Percentiles rank a stretch among this genome's conserved stretches.
Conservation (phyloP, 2,329 filamentous ascomycete genomes). For the Herpotrichia juniperi region DNA sequence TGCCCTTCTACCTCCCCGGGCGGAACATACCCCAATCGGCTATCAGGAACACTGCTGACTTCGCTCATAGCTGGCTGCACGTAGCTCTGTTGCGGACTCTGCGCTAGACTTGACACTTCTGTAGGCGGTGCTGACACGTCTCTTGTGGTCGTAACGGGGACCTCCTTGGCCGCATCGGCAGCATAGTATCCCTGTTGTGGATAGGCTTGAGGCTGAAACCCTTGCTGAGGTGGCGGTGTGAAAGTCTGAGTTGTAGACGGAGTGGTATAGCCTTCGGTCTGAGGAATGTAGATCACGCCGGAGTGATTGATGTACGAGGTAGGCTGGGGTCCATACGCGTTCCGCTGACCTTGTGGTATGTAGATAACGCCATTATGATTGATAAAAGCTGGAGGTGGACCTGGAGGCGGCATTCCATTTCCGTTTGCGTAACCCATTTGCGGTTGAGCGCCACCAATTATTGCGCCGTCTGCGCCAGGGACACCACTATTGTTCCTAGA, state of each 20-base stretch:
- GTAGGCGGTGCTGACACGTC: not conserved
- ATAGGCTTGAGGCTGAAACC: not conserved
- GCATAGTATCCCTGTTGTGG: not conserved
- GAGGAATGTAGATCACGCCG: not conserved
- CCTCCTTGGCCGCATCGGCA: not conserved
- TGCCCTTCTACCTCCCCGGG: too few relatives aligned
- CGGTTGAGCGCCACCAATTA: not conserved
- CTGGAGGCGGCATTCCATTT: not conserved
- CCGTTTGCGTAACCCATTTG: not conserved
- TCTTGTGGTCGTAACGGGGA: not conserved
- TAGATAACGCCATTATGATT: not conserved
- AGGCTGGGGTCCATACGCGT: not conserved
- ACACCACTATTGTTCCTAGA: constrained; percentile 35
- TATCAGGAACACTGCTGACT: not conserved
- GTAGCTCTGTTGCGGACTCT: not conserved
- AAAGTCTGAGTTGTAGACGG: not conserved
- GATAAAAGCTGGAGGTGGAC: not conserved
- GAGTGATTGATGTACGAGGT: not conserved
- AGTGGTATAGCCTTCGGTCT: not conserved
- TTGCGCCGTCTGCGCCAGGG: not conserved
- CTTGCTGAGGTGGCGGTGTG: not conserved
- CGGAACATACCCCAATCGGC: too few relatives aligned
- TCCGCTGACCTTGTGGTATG: not conserved
- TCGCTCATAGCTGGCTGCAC: not conserved
- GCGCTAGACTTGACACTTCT: not conserved